A percentile compares a stretch with the other conserved stretches of the same genome.
Evolutionary conservation across 2,329 filamentous ascomycete genomes (phyloP).

Genomic region (Polychaeton citri): DNA sequence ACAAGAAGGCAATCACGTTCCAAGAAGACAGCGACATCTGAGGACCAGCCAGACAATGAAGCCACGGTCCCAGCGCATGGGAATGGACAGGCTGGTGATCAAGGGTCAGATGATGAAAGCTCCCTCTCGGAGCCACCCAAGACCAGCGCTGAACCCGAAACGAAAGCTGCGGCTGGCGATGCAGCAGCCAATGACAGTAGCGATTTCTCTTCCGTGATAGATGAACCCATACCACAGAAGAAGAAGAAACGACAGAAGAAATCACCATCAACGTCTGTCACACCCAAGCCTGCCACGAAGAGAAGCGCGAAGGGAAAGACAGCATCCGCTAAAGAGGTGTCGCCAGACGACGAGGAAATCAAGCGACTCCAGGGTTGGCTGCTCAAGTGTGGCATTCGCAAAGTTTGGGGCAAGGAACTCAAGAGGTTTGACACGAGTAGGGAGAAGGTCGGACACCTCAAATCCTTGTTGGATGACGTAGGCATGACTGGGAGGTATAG

Average conservation of each 20-base stretch:
- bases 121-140: slow-evolving; percentile 11
- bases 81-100: not conserved
- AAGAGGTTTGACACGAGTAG: slow-evolving; percentile 59
- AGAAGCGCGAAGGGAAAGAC: slow-evolving; percentile 19
- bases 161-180: slow-evolving; percentile 7
- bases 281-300: slow-evolving; percentile 23
- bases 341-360: slow-evolving; percentile 63
- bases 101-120: slow-evolving; percentile 5
- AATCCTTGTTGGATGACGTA: slow-evolving; percentile 60
- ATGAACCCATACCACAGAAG: slow-evolving; percentile 47
- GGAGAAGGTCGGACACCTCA: slow-evolving; percentile 73
- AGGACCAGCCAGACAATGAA: slow-evolving; percentile 6
- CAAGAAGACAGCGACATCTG: slow-evolving; percentile 5
- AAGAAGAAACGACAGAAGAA: slow-evolving; percentile 40
- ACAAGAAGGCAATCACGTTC: slow-evolving; percentile 1
- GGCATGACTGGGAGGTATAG: slow-evolving; percentile 88
- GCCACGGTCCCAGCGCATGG: slow-evolving; percentile 5
- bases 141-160: slow-evolving; percentile 4
- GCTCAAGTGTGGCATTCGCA: slow-evolving; percentile 79
- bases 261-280: too few relatives aligned
- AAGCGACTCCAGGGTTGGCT: slow-evolving; percentile 81
- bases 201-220: slow-evolving; percentile 63
- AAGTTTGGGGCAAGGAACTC: slow-evolving; percentile 80
- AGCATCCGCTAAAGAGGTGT: slow-evolving; percentile 21
- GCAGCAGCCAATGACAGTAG: slow-evolving; percentile 31